Base-by-base conservation (phyloP, 2,329 filamentous ascomycete genomes). In the Corynespora cassiicola region DNA sequence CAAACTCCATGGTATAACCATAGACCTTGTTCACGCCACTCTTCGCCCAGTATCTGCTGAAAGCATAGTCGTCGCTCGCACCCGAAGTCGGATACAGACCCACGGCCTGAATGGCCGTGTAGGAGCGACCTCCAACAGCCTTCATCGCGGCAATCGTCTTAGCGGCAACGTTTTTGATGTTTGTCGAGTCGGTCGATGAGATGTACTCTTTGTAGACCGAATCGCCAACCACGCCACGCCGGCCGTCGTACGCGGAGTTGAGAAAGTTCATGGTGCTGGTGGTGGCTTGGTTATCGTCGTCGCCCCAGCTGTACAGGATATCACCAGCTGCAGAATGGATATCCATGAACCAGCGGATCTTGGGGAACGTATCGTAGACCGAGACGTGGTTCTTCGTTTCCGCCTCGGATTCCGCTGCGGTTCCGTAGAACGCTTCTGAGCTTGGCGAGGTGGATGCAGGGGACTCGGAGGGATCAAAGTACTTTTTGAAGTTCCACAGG, bases 231-330 rank as follows among this genome's bases (percentile, higher is more conserved):
- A 75, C 55, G 19, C 79, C 79, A 11, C 79, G 74, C 30, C 72
- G 70, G 36, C 72, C 72, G 39, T 82, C 74, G 42, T 76, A 84
- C 4, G 71, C 61, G 2, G 64, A 36, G 68, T 81, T 82, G 17
- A 68, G 55, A 61, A 82, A 80, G 63, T 73, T 81, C 70, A 78
- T 76, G 31, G 51, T 52, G 0, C 72, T 54, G 29, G 71, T 69
- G 1, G 59, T 68, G 34, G 63, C 65, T 61, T 82, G 79, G 39
- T 75, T 66, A 30, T 76, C 70, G 47, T 82, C 79, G 46, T 78
- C 75, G 15, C 80, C 79, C 79, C 79, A 83, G 37, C 68, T 72
- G 61, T 81, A 82, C 10, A 83, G 62, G 12, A 84, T 66, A 20
- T 74, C 67, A 2, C 76, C 77, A 0, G 71, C 69, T 18, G 70